phyloP scores from a whole-genome alignment of 169 alveolate genomes.

The Cryptosporidium muris region DNA sequence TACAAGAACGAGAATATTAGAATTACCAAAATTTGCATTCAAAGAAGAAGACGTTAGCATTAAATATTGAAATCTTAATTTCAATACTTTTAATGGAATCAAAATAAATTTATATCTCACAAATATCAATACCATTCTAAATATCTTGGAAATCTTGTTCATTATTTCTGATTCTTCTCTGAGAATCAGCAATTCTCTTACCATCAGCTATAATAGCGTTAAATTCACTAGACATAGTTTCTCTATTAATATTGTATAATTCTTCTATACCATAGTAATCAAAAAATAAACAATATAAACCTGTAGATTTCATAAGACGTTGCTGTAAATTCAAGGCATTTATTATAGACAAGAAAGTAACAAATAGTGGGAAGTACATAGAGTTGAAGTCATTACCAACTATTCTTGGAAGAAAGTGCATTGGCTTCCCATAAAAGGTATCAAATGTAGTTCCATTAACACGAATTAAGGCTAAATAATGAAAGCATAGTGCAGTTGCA shows the following conservation, averaged over 20 bases:
- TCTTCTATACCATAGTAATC: constrained; percentile 33
- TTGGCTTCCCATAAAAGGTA: constrained; percentile 16
- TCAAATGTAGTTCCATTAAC: constrained; percentile 25
- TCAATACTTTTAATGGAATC: too few relatives aligned
- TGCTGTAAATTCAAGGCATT: constrained; percentile 21
- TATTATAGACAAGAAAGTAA: constrained; percentile 4
- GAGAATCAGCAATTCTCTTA: constrained; percentile 34
- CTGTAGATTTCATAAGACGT: constrained; percentile 14
- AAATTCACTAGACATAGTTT: not conserved
- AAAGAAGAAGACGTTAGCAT: too few relatives aligned
- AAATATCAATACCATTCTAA: too few relatives aligned
- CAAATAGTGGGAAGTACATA: constrained; percentile 20
- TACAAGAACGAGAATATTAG: too few relatives aligned
- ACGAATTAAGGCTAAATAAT: constrained; percentile 21
- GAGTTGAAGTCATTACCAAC: constrained; percentile 29
- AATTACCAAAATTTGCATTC: too few relatives aligned
- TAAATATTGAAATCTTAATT: too few relatives aligned
- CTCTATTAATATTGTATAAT: not conserved
- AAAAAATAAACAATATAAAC: constrained; percentile 21
- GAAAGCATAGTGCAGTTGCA: constrained; percentile 36
- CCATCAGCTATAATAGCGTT: not conserved
- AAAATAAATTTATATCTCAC: too few relatives aligned
- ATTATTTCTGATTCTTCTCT: not conserved
- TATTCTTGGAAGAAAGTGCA: constrained; percentile 16
- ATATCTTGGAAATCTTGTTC: not conserved